These are phyloP conservation scores for Sugiyamaella lignohabitans DNA, from an alignment of 805 yeast species.

Conservation along the genomic window DNA sequence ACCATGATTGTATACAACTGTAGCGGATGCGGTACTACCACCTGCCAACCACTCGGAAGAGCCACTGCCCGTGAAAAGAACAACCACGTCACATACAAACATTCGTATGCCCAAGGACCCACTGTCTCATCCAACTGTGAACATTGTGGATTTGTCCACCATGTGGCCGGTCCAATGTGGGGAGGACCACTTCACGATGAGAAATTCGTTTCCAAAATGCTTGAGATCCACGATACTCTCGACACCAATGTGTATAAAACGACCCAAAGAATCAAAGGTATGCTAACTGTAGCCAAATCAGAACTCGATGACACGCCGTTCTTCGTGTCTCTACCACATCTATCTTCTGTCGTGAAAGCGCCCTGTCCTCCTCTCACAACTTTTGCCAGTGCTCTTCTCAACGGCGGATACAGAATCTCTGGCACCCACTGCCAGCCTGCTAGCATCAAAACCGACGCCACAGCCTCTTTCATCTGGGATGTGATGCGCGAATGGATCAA, in stretches of 20 bases:
- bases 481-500: slow-evolving; percentile 58
- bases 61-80: slow-evolving; percentile 24
- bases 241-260: slow-evolving; percentile 66
- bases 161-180: slow-evolving; percentile 97
- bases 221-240: slow-evolving; percentile 46
- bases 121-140: slow-evolving; percentile 51
- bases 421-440: slow-evolving; percentile 85
- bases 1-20: slow-evolving; percentile 79
- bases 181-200: slow-evolving; percentile 68
- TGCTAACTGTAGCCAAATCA: slow-evolving; percentile 74
- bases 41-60: slow-evolving; percentile 71
- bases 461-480: slow-evolving; percentile 72
- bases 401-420: slow-evolving; percentile 74
- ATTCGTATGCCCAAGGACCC: slow-evolving; percentile 59
- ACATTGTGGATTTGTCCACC: slow-evolving; percentile 63
- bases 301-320: slow-evolving; percentile 66
- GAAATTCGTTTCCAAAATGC: slow-evolving; percentile 58
- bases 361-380: slow-evolving; percentile 75
- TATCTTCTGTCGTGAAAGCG: slow-evolving; percentile 69
- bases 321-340: slow-evolving; percentile 72
- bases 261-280: slow-evolving; percentile 77
- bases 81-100: slow-evolving; percentile 13
- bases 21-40: slow-evolving; percentile 73
- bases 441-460: slow-evolving; percentile 84
- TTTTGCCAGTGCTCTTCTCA: slow-evolving; percentile 74